These are phyloP conservation scores for Chlorella sp. DNA, from an alignment of 139 green algal genomes.

Conservation along the genomic window DNA sequence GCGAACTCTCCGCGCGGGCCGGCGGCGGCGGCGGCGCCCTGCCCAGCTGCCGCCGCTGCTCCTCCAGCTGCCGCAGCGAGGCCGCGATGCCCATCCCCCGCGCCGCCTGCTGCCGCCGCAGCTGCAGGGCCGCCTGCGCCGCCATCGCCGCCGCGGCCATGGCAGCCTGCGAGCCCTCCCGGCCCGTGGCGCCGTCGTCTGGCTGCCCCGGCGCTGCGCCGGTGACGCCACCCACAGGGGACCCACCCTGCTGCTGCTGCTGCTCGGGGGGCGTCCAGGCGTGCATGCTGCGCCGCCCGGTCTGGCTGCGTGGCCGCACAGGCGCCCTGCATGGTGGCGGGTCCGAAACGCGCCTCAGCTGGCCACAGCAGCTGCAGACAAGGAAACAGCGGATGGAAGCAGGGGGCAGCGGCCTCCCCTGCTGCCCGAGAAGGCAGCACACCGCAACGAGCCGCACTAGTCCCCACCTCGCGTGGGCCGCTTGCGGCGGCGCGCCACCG, in stretches of 20 bases:
- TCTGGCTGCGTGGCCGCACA: constrained; percentile 10
- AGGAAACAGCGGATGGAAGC: neutral
- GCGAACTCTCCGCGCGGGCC: constrained; percentile 20
- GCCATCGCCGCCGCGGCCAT: neutral
- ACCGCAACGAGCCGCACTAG: no score
- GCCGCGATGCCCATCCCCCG: constrained; percentile 8
- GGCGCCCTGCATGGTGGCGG: constrained; percentile 2
- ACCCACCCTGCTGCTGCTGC: neutral
- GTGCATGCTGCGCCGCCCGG: constrained; percentile 15
- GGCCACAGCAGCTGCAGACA: neutral
- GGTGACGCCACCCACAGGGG: neutral
- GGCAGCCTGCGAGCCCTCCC: neutral
- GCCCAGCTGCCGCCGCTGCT: constrained; percentile 25
- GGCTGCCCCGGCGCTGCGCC: neutral
- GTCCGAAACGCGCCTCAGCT: neutral
- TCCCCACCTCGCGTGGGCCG: no score
- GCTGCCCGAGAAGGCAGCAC: no score
- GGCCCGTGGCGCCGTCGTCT: neutral
- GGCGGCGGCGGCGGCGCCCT: neutral
- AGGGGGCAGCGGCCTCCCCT: no score
- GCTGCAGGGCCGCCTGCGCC: neutral
- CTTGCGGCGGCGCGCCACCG: no score
- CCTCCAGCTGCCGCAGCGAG: constrained; percentile 25
- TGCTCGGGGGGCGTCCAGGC: neutral
- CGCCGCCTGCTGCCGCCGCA: neutral